Evolutionary conservation across 306 rosid genomes (phyloP), one percentile per base, ranked within the genome.

Genomic region (Astragalus membranaceus): DNA sequence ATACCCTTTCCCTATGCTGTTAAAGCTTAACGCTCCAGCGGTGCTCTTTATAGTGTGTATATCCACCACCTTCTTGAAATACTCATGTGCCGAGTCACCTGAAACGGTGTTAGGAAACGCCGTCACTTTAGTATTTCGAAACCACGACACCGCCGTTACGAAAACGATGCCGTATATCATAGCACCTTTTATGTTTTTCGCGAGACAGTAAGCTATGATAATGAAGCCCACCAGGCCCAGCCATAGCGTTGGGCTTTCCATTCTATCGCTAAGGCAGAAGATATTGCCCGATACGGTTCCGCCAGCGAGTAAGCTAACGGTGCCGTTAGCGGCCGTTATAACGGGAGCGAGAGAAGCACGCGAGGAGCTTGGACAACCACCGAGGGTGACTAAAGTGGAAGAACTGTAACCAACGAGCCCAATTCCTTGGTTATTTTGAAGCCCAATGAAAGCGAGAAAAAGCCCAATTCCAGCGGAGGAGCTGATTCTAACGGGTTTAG

Each of bases 401-500:
- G 97, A 61, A 53, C 89, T 87, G 64, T 87, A 95, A 0, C 95
- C 97, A 35, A 95, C 2, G 4, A 95, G 69, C 5, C 99, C 99
- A 51, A 95, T 82, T 46, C 99, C 99, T 70, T 95, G 87, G 48
- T 86, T 91, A 80, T 70, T 80, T 7, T 95, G 97, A 12, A 95
- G 83, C 42, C 97, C 99, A 65, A 95, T 95, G 80, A 91, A 91
- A 2, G 99, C 97, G 0, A 95, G 57, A 63, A 95, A 95, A 48
- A 95, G 95, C 6, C 99, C 99, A 17, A 95, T 95, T 61, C 99
- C 97, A 0, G 99, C 99, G 0, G 97, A 91, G 64, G 99, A 91
- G 84, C 97, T 91, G 71, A 95, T 87, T 13, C 97, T 73, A 3
- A 95, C 95, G n/a, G 99, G 96, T 72, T 87, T 89, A 0, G 99